Conservation (phyloP, 2,329 filamentous ascomycete species). For the Fusarium multiceps region DNA sequence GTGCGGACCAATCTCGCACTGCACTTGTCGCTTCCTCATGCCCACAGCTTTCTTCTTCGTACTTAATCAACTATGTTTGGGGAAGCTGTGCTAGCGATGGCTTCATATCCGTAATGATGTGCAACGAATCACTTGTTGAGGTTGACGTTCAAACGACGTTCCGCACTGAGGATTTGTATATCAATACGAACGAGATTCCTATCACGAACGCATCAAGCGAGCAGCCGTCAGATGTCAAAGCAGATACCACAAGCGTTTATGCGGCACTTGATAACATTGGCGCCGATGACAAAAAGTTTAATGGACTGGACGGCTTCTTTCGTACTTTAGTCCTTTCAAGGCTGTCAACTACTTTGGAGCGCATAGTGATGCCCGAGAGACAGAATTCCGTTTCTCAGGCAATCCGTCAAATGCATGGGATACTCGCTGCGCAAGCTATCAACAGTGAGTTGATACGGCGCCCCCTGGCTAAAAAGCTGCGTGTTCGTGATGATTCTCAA, state of each 20-base stretch:
- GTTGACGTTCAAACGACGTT: constrained; percentile 41
- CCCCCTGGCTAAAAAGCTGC: constrained; percentile 17
- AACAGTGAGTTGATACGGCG: constrained; percentile 36
- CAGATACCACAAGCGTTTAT: constrained; percentile 36
- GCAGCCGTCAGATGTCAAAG: constrained; percentile 28
- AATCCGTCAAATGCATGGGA: constrained; percentile 43
- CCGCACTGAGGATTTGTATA: constrained; percentile 39
- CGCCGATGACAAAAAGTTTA: constrained; percentile 28
- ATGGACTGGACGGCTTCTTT: constrained; percentile 46
- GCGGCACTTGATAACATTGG: constrained; percentile 30
- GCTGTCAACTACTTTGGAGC: constrained; percentile 36
- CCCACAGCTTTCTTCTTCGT: constrained; percentile 28
- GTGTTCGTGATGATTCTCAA: constrained; percentile 14
- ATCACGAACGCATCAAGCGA: constrained; percentile 29
- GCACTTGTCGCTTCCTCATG: constrained; percentile 43
- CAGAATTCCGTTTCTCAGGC: constrained; percentile 39
- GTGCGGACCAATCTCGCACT: constrained; percentile 24
- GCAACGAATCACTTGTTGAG: constrained; percentile 41
- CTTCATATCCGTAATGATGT: constrained; percentile 40
- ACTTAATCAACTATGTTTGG: constrained; percentile 44
- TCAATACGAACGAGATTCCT: constrained; percentile 39
- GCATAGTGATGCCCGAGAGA: constrained; percentile 36
- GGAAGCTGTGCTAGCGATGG: constrained; percentile 39
- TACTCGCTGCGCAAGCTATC: constrained; percentile 44
- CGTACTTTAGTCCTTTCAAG: constrained; percentile 43